Evolutionary conservation across 2,329 filamentous ascomycete genomes (phyloP).

Genomic region (Thelonectria rubi): DNA sequence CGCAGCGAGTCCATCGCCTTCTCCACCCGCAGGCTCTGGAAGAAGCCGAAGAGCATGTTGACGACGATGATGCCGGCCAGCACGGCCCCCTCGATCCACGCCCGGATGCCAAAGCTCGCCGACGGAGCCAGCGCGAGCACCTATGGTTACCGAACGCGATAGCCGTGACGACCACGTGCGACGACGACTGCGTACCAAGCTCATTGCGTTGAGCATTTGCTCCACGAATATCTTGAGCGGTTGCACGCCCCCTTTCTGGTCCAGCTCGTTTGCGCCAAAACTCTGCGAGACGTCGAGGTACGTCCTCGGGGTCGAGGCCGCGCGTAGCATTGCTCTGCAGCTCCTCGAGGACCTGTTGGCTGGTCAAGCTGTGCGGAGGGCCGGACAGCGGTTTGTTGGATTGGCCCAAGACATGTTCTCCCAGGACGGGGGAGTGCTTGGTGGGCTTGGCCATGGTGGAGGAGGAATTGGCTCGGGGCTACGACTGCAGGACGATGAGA

Average conservation of each 20-base stretch:
- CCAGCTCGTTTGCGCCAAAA: conserved; percentile 67
- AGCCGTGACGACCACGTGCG: not conserved
- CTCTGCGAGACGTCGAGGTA: conserved; percentile 57
- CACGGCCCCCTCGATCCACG: conserved; percentile 63
- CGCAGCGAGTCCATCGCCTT: conserved; percentile 53
- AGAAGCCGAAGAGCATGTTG: conserved; percentile 60
- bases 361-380: conserved; percentile 64
- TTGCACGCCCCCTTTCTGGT: conserved; percentile 54
- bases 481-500: not conserved
- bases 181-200: conserved; percentile 48
- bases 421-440: not conserved
- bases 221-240: conserved; percentile 65
- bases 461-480: not conserved
- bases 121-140: conserved; percentile 70
- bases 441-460: not conserved
- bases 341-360: conserved; percentile 58
- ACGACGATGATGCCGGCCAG: conserved; percentile 61
- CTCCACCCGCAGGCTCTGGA: conserved; percentile 54
- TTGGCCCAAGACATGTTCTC: conserved; percentile 43
- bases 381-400: conserved; percentile 53
- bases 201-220: conserved; percentile 69
- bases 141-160: conserved; percentile 17
- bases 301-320: conserved; percentile 62
- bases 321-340: conserved; percentile 60
- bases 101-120: conserved; percentile 58